Percentiles rank a stretch among this genome's conserved stretches.
These are phyloP conservation scores for Ammopiptanthus mongolicus DNA, from an alignment of 306 rosid species.

Conservation along the genomic window DNA sequence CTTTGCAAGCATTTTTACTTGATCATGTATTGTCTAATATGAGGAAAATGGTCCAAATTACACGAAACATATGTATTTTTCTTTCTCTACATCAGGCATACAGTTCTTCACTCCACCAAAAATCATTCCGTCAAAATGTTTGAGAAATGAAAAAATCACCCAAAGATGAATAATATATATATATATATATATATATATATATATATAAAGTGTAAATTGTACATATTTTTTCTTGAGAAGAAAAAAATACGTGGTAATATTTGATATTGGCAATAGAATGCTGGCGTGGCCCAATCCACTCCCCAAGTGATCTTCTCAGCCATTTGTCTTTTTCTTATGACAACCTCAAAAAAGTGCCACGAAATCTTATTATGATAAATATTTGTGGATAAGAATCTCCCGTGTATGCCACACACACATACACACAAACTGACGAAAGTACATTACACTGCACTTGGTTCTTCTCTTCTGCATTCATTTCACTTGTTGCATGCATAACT, in stretches of 20 bases:
- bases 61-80: no score
- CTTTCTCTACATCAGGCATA: no score
- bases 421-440: conserved; percentile 47
- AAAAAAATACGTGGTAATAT: conserved; percentile 16
- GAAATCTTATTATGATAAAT: conserved; percentile 48
- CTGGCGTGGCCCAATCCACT: conserved; percentile 42
- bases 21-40: no score
- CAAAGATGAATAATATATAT: no score
- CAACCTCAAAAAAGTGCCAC: conserved; percentile 43
- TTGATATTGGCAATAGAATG: conserved; percentile 11
- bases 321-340: conserved; percentile 13
- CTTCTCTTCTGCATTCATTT: neutral
- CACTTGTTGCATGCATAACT: conserved; percentile 30
- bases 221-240: neutral
- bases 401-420: conserved; percentile 51
- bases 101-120: no score
- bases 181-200: no score
- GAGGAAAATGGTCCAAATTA: no score
- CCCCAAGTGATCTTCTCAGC: neutral
- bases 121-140: no score
- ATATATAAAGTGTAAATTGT: no score
- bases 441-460: neutral
- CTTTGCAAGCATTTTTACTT: no score
- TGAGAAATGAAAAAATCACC: no score
- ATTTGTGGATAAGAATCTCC: conserved; percentile 81